Base-by-base conservation (phyloP, 495 filamentous ascomycete genomes). In the Neohortaea acidophila region DNA sequence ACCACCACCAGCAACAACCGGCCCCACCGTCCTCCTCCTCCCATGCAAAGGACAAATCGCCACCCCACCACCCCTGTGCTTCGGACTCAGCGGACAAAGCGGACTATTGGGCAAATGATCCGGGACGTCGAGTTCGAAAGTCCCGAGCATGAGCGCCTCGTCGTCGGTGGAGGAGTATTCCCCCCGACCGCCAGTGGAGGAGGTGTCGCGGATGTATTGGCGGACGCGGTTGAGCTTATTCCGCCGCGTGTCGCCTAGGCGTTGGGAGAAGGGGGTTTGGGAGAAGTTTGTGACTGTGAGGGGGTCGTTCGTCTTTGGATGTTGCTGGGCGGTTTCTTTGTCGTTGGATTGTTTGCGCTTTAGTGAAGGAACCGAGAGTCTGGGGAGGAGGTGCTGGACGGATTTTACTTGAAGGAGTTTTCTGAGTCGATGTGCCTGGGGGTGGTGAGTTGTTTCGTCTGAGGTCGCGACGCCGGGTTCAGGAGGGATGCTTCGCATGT, bases 91-190 rank as follows among this genome's bases (percentile, higher is more conserved):
- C 6, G 77, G 77, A 55, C 77, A 81, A 47, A 78, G 56, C 27
- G 75, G 75, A 47, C 72, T 78, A 31, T 38, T 65, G 9, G 71
- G 72, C 13, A 77, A 52, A 56, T 81, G 77, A 29, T 78, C 73
- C n/a, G 74, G 73, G 14, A 75, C 51, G 35, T 72, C 59, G 39
- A 70, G 63, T 35, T 69, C 62, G 45, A 75, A 72, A n/a, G 36
- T 26, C 17, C 33, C 9, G 18, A 23, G 13, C 5, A 10, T 19
- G 4, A 18, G 26, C 2, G 8, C 12, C 4, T 28, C 34, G 17
- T 41, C 41, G 3, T 45, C 41, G 25, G 22, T 36, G 10, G 9
- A 12, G 5, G n/a, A 26, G 4, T 7, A 14, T 25, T 22, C 26
- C 23, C 21, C 15, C 23, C n/a, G n/a, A n/a, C n/a, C n/a, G n/a